Conservation (phyloP, 176 grass and related monocot species). For the sorghum (Sorghum bicolor) region DNA sequence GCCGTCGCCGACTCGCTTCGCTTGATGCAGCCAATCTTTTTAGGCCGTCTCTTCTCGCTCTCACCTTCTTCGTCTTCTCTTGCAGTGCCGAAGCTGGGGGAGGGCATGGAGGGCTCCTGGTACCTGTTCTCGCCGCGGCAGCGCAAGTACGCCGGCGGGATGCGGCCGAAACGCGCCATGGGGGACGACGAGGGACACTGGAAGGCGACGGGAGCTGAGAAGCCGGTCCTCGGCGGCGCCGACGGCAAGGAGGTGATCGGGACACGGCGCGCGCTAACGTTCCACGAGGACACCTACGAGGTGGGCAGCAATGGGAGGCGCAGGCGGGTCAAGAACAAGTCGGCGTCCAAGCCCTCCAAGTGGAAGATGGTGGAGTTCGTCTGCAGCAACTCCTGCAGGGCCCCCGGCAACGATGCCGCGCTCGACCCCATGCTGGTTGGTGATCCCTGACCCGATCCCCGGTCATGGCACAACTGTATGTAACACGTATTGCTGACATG, state of each 20-base stretch:
- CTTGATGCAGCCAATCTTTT: background rate
- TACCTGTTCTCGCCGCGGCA: conserved; percentile 9
- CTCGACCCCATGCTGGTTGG: background rate
- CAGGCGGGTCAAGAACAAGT: background rate
- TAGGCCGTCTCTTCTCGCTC: background rate
- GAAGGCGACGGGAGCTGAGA: background rate
- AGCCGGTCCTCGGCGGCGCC: background rate
- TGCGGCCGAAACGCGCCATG: conserved; percentile 1
- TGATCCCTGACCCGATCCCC: background rate
- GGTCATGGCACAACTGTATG: background rate
- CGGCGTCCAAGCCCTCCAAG: background rate
- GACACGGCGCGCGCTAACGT: background rate
- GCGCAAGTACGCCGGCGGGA: background rate
- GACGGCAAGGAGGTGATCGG: background rate
- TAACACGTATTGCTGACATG: background rate
- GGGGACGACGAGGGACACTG: background rate
- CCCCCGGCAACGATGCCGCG: background rate
- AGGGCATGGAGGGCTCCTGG: background rate
- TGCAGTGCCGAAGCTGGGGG: background rate
- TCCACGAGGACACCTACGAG: background rate
- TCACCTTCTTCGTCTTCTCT: background rate
- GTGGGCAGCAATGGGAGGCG: background rate
- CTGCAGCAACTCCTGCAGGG: background rate
- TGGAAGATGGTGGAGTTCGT: conserved; percentile 28
- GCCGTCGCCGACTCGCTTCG: background rate